A percentile compares a stretch with the other conserved stretches of the same genome.
Conservation (phyloP, 495 filamentous ascomycete species). For the Achaetomiella virescens region DNA sequence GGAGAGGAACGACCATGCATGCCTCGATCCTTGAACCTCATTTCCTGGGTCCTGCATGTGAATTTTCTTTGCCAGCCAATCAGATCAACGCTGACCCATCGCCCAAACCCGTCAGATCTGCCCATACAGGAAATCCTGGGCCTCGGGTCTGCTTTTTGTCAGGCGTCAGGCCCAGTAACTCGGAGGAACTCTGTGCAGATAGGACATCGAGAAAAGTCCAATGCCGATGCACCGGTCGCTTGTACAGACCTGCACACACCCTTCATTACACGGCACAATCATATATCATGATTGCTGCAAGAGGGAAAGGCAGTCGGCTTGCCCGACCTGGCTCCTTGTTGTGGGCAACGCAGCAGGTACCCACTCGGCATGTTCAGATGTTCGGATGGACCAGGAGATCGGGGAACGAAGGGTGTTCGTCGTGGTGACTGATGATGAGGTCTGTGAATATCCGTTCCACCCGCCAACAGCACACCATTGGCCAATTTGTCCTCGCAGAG, state of each 20-base stretch:
- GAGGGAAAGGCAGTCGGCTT: no score
- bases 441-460: no score
- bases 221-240: not conserved
- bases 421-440: no score
- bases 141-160: conserved; percentile 11
- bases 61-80: conserved; percentile 21
- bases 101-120: conserved; percentile 9
- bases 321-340: not conserved
- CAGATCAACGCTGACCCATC: not conserved
- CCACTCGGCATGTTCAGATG: not conserved
- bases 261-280: no score
- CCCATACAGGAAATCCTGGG: conserved; percentile 2
- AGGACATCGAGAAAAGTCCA: not conserved
- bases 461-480: no score
- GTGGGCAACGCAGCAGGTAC: not conserved
- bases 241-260: no score
- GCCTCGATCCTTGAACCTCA: conserved; percentile 20
- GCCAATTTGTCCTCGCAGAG: no score
- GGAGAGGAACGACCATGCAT: conserved; percentile 16
- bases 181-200: no score
- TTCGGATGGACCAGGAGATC: no score
- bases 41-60: conserved; percentile 31
- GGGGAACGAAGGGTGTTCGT: no score
- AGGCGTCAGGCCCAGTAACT: no score
- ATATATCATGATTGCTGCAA: no score